phyloP scores from a whole-genome alignment of 2,329 filamentous ascomycete genomes.

The Cadophora luteo-olivacea region DNA sequence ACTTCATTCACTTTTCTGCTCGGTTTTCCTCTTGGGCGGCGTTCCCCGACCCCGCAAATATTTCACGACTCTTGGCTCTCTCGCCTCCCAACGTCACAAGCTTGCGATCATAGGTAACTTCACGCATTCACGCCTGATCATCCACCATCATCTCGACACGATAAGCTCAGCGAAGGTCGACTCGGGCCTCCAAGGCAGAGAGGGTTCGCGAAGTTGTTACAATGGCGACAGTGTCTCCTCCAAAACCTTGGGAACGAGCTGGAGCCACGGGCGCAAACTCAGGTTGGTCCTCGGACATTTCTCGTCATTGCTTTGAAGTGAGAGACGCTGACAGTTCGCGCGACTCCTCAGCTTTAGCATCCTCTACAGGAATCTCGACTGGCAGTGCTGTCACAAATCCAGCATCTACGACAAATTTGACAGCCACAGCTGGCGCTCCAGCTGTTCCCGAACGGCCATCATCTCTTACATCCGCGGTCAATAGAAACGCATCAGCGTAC shows the following conservation, averaged over 20 bases:
- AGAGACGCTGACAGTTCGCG: constrained; percentile 18
- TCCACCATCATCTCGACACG: constrained; percentile 12
- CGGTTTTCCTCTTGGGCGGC: neutral
- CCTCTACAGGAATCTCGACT: constrained; percentile 45
- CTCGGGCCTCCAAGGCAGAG: constrained; percentile 22
- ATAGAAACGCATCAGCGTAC: constrained; percentile 87
- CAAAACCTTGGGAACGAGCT: constrained; percentile 96
- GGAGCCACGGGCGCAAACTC: constrained; percentile 38
- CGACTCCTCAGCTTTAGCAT: constrained; percentile 21
- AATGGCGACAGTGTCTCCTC: constrained; percentile 75
- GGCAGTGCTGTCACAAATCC: constrained; percentile 53
- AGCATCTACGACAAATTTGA: constrained; percentile 46
- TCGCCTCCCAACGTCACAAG: constrained; percentile 27
- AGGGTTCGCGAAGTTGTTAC: constrained; percentile 11
- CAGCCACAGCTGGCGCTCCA: constrained; percentile 57
- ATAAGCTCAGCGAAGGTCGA: constrained; percentile 29
- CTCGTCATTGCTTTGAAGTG: constrained; percentile 24
- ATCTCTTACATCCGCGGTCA: constrained; percentile 78
- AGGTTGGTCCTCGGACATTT: constrained; percentile 37
- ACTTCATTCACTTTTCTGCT: neutral
- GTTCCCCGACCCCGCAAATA: constrained; percentile 23
- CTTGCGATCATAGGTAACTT: constrained; percentile 16
- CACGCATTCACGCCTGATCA: neutral
- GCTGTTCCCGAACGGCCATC: constrained; percentile 82
- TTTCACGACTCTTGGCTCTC: constrained; percentile 11